Conservation (phyloP, 2,329 filamentous ascomycete genomes). For the Myriosclerotinia duriaeana region DNA sequence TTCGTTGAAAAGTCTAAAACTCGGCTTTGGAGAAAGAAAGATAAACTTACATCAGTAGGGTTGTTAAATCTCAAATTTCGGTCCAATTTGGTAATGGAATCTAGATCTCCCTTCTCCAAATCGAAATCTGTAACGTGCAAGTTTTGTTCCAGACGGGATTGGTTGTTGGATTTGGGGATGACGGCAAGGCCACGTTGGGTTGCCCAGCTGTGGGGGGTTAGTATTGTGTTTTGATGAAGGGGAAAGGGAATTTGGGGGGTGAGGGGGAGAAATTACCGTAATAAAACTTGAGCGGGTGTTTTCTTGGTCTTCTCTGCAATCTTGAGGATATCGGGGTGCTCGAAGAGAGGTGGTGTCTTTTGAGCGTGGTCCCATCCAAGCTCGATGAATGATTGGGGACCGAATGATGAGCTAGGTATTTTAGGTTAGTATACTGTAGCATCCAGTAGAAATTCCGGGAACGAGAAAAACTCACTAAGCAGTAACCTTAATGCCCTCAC, state of each 20-base stretch:
- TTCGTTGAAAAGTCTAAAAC: neutral
- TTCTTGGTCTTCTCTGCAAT: slow-evolving; percentile 70
- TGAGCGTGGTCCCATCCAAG: slow-evolving; percentile 69
- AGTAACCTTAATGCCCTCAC: slow-evolving; percentile 70
- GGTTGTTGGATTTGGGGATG: slow-evolving; percentile 73
- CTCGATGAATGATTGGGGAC: slow-evolving; percentile 75
- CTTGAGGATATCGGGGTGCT: slow-evolving; percentile 62
- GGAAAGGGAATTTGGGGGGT: no score
- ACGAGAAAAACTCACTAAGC: slow-evolving; percentile 57
- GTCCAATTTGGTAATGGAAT: slow-evolving; percentile 65
- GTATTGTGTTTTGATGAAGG: neutral
- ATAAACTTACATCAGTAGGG: slow-evolving; percentile 52
- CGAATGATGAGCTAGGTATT: slow-evolving; percentile 63
- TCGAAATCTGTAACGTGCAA: slow-evolving; percentile 66
- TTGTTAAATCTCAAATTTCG: slow-evolving; percentile 73
- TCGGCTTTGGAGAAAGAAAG: no score
- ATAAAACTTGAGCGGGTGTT: slow-evolving; percentile 75
- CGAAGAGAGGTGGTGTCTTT: slow-evolving; percentile 66
- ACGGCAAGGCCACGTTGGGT: slow-evolving; percentile 79
- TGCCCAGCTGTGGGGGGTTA: slow-evolving; percentile 62
- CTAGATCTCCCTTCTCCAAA: slow-evolving; percentile 63
- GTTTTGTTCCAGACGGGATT: slow-evolving; percentile 60
- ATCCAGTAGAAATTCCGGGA: neutral
- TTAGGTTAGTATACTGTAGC: neutral
- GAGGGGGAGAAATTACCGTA: slow-evolving; percentile 42